Base-by-base conservation (phyloP, 768 basidiomycete species). In the Gloeophyllum trabeum region DNA sequence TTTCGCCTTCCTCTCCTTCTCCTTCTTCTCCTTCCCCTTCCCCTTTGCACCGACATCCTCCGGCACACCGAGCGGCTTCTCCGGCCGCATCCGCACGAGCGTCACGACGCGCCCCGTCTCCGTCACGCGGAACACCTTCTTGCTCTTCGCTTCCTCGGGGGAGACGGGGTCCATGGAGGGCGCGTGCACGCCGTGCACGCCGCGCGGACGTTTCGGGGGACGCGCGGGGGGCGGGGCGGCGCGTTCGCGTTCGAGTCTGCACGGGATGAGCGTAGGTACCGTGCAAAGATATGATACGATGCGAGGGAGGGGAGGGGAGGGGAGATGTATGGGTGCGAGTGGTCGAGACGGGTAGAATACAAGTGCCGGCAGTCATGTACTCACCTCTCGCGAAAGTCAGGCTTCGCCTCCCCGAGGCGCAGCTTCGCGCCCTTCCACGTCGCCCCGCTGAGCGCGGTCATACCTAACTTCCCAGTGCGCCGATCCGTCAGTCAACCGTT, bases 381-480 rank as follows among this genome's bases (percentile, higher is more conserved):
- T 26, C 39, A 82, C 87, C 76, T 68, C 53, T 80, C 76, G 2
- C 57, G 58, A 51, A 69, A 89, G 55, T 88, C 79, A 1, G 79
- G 80, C 47, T 76, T 82, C n/a, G 88, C 87, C 49, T 89, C 85
- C 6, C 85, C 85, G 25, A 91, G 73, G 14, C 86, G 73, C 24
- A 91, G 61, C 49, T 83, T 89, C 18, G 86, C 64, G n/a, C 89
- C 89, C 61, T 88, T 90, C 84, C 86, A 92, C 1, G 75, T 84
- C 4, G 82, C 76, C 24, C 89, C 88, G 46, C 81, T 88, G 21
- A 91, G 68, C 2, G 76, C 57, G 54, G 76, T 88, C 57, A 85
- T 65, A 58, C 85, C 85, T 88, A 35, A 4, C 59, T 75, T 44
- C 50, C 87, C 87, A 90, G 66, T 68, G 75, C 6, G 76, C 62